A percentile compares a stretch with the other conserved stretches of the same genome.
phyloP scores from a whole-genome alignment of 2,329 filamentous ascomycete genomes.

The Tolypocladium amazonense region DNA sequence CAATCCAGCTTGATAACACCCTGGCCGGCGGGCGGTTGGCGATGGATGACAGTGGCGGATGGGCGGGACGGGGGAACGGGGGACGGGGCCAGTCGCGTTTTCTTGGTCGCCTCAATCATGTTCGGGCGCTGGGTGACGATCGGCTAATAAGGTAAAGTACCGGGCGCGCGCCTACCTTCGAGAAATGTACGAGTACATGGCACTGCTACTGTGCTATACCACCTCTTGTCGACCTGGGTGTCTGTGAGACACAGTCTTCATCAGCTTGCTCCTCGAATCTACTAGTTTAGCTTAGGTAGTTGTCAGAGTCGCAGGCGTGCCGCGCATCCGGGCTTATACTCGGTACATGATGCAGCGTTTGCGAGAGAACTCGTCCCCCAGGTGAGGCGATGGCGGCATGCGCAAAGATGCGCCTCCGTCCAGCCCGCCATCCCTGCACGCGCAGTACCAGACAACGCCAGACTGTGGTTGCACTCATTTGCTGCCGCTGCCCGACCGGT shows the following conservation, averaged over 20 bases:
- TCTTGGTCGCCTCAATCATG: not conserved
- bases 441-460: not conserved
- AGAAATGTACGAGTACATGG: not conserved
- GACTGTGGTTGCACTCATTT: not conserved
- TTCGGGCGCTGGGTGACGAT: not conserved
- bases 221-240: not conserved
- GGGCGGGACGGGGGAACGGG: not conserved
- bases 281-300: too few relatives aligned
- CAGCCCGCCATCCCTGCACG: not conserved
- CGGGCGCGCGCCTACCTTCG: not conserved
- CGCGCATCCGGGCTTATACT: not conserved
- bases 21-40: not conserved
- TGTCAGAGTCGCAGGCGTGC: not conserved
- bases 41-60: not conserved
- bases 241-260: not conserved
- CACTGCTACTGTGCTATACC: not conserved
- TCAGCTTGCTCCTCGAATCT: not conserved
- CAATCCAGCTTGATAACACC: not conserved
- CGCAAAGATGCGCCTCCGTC: not conserved
- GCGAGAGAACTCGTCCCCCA: too few relatives aligned
- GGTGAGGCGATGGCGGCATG: not conserved
- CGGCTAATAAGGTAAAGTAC: not conserved
- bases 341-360: not conserved
- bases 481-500: not conserved
- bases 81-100: not conserved